A percentile compares a stretch with the other conserved stretches of the same genome.
Evolutionary conservation across 768 basidiomycete species (phyloP).

Genomic region (Lactarius evosmus): DNA sequence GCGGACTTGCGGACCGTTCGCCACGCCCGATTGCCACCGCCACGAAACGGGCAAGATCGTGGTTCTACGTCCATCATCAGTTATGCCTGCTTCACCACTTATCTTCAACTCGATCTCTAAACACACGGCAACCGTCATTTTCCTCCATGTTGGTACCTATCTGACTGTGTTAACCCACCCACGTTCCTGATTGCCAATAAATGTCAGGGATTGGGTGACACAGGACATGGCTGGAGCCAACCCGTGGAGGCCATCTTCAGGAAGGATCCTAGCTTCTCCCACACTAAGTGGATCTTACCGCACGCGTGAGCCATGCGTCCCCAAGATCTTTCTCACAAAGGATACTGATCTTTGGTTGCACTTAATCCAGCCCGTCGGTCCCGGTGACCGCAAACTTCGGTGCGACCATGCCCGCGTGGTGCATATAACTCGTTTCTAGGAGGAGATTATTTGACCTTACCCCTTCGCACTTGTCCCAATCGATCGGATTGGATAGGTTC

Average conservation of each 20-base stretch:
- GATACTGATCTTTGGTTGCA: neutral
- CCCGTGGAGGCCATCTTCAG: conserved; percentile 64
- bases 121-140: conserved; percentile 86
- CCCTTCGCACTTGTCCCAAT: neutral
- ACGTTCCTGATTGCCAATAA: conserved; percentile 7
- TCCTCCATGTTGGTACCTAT: conserved; percentile 70
- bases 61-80: neutral
- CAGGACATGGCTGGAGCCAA: conserved; percentile 72
- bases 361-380: conserved; percentile 23
- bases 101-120: conserved; percentile 42
- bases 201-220: conserved; percentile 69
- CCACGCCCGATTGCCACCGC: neutral
- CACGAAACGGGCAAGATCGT: too few relatives aligned
- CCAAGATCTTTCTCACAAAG: conserved; percentile 7
- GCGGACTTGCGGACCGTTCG: conserved; percentile 15
- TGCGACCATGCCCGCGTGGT: conserved; percentile 77
- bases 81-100: conserved; percentile 21
- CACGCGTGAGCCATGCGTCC: conserved; percentile 55
- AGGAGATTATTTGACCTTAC: neutral
- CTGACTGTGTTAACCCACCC: neutral
- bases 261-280: conserved; percentile 49
- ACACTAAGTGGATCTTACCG: conserved; percentile 89
- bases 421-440: conserved; percentile 23
- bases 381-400: conserved; percentile 75
- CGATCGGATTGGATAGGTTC: conserved; percentile 51